phyloP scores from a whole-genome alignment of 306 rosid genomes.

The Rubus parviflorus region DNA sequence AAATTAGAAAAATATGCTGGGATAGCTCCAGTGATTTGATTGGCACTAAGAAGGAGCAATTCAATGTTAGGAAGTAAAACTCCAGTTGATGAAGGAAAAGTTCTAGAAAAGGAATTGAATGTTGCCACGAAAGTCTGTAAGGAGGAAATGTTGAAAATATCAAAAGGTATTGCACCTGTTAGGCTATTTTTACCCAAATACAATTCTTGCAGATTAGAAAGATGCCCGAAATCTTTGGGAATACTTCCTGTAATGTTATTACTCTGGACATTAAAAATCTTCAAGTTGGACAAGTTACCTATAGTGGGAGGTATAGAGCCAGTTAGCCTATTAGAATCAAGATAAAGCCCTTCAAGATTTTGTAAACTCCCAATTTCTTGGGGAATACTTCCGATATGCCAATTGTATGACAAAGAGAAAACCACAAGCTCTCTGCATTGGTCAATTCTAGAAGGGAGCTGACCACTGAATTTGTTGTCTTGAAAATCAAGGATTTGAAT shows the following conservation, averaged over 20 bases:
- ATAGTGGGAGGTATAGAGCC: conserved; percentile 10
- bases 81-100: background rate
- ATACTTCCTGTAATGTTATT: background rate
- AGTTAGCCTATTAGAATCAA: background rate
- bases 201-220: background rate
- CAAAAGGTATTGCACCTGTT: background rate
- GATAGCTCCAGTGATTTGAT: background rate
- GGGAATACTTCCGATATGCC: conserved; percentile 8
- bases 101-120: background rate
- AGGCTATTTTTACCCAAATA: background rate
- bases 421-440: background rate
- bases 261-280: fast-evolving
- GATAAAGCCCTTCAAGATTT: background rate
- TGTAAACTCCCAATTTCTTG: background rate
- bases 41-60: background rate
- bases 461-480: background rate
- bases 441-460: conserved; percentile 4
- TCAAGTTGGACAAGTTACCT: background rate
- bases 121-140: background rate
- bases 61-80: background rate
- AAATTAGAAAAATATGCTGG: conserved; percentile 8
- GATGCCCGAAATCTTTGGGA: background rate
- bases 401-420: background rate
- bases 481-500: background rate
- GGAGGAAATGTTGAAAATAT: background rate